phyloP scores from a whole-genome alignment of 208 protist genomes.

The Acanthamoeba lugdunensis region DNA sequence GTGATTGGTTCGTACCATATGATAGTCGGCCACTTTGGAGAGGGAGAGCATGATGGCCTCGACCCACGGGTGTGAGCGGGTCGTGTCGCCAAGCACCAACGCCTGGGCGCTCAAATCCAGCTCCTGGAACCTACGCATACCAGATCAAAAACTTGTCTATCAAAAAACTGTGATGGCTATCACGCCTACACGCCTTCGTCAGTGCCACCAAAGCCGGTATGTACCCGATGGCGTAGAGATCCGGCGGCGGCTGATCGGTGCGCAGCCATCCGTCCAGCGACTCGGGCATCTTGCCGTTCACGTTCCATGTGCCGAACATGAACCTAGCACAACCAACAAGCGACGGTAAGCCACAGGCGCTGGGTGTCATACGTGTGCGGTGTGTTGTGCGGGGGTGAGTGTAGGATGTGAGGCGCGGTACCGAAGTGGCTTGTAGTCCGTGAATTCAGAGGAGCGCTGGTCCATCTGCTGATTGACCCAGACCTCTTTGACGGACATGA shows the following conservation, averaged over 20 bases:
- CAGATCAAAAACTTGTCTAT: neutral
- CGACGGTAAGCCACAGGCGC: neutral
- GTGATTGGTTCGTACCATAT: slow-evolving; percentile 63
- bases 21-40: slow-evolving; percentile 72
- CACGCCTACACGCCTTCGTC: neutral
- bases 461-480: slow-evolving; percentile 68
- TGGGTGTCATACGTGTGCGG: neutral
- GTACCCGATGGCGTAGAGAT: slow-evolving; percentile 84
- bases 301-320: slow-evolving; percentile 83
- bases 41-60: slow-evolving; percentile 75
- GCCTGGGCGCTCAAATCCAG: slow-evolving; percentile 82
- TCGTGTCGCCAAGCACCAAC: slow-evolving; percentile 79
- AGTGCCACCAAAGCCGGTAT: neutral
- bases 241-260: slow-evolving; percentile 50
- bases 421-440: slow-evolving; percentile 37
- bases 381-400: neutral
- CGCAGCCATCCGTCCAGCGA: slow-evolving; percentile 76
- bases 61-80: slow-evolving; percentile 76
- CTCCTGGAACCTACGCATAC: slow-evolving; percentile 81
- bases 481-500: slow-evolving; percentile 69
- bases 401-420: neutral
- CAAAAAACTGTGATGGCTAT: neutral
- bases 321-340: neutral
- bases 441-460: slow-evolving; percentile 46
- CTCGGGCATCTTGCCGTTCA: slow-evolving; percentile 85